phyloP scores from a whole-genome alignment of 306 rosid species.

The Sesbania bispinosa region DNA sequence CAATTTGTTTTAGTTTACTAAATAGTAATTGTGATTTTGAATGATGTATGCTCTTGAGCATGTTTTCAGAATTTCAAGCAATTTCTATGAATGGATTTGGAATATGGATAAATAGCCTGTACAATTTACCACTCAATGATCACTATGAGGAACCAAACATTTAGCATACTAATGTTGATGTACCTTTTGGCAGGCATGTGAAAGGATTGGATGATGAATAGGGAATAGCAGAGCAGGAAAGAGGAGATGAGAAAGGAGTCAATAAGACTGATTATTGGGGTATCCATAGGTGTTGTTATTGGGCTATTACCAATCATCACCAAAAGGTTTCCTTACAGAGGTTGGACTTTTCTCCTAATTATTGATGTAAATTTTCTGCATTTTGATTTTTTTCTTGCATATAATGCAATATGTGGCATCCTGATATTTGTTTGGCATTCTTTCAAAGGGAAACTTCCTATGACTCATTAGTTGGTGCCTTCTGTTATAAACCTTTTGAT shows the following conservation, averaged over 20 bases:
- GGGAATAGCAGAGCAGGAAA: conserved; percentile 26
- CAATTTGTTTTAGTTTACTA: neutral
- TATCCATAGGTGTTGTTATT: conserved; percentile 89
- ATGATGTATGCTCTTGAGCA: neutral
- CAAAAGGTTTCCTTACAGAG: too few species aligned
- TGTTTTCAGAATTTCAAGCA: neutral
- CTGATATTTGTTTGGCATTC: too few species aligned
- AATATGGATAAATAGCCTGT: neutral
- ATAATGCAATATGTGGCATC: too few species aligned
- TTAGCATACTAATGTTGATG: neutral
- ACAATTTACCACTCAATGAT: conserved; percentile 12
- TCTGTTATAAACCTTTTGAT: too few species aligned
- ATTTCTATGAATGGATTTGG: conserved; percentile 22
- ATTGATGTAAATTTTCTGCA: too few species aligned
- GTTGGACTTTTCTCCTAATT: too few species aligned
- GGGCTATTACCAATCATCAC: too few species aligned
- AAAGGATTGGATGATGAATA: conserved; percentile 52
- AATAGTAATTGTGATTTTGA: neutral
- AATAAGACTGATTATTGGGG: conserved; percentile 80
- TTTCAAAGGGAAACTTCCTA: too few species aligned
- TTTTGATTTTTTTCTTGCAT: too few species aligned
- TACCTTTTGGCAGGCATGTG: conserved; percentile 41
- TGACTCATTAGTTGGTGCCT: too few species aligned
- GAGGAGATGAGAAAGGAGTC: conserved; percentile 80
- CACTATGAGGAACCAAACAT: neutral